Conservation (phyloP, 148 eudicot species). For the Vaccinium vitisidaea region DNA sequence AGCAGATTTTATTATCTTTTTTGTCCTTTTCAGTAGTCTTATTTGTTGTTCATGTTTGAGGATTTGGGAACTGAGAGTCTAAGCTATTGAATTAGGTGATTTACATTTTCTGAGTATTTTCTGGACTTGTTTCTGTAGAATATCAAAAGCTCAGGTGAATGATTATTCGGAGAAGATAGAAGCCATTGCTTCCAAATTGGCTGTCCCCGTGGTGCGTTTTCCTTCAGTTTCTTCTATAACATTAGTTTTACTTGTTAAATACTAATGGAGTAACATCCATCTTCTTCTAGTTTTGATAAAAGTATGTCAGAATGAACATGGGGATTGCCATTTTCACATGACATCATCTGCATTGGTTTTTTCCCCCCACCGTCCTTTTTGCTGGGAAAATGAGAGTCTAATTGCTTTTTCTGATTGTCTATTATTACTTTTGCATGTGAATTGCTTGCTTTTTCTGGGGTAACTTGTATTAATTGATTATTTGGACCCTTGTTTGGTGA, state of each 20-base stretch:
- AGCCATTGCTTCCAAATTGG: slow-evolving; percentile 70
- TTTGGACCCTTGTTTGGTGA: background rate
- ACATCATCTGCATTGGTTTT: background rate
- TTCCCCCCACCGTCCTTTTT: background rate
- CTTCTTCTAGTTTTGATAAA: background rate
- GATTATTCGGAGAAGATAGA: slow-evolving; percentile 89
- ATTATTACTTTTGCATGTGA: background rate
- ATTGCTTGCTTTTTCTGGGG: background rate
- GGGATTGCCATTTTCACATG: background rate
- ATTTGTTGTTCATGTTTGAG: background rate
- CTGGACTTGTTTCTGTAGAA: slow-evolving; percentile 35
- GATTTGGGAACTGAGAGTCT: background rate
- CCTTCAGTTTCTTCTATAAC: background rate
- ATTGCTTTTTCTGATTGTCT: background rate
- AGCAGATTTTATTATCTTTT: background rate
- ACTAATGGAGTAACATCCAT: background rate
- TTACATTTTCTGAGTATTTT: slow-evolving; percentile 6
- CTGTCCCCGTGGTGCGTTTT: slow-evolving; percentile 50
- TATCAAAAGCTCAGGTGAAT: slow-evolving; percentile 73
- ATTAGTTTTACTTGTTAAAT: slow-evolving; percentile 8
- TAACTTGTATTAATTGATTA: background rate
- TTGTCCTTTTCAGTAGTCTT: background rate
- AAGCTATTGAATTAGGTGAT: slow-evolving; percentile 1
- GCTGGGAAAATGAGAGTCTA: background rate
- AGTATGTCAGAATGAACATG: background rate